A percentile compares a stretch with the other conserved stretches of the same genome.
phyloP scores from a whole-genome alignment of 108 stramenopile species.

The Nitzschia sp. region DNA sequence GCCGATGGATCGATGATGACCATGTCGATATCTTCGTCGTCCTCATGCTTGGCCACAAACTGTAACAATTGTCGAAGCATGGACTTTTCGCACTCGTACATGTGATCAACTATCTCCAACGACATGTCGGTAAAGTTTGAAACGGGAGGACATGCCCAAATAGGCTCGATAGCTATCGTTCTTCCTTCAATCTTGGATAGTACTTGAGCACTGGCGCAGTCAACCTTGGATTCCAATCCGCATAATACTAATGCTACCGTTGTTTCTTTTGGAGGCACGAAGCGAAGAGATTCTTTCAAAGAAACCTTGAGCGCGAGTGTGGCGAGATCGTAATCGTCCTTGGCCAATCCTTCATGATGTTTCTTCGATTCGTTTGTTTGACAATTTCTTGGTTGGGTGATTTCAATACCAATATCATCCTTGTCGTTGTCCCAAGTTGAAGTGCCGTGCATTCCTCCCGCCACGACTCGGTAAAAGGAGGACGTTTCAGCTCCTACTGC shows the following conservation, averaged over 20 bases:
- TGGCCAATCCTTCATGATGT: too few species aligned
- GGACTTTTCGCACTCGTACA: slow-evolving; percentile 45
- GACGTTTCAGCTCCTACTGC: slow-evolving; percentile 38
- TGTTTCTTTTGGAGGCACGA: background rate
- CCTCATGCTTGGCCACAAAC: background rate
- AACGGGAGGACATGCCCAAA: slow-evolving; percentile 13
- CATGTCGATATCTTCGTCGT: slow-evolving; percentile 17
- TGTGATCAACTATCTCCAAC: background rate
- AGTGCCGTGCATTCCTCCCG: slow-evolving; percentile 79
- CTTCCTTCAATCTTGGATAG: background rate
- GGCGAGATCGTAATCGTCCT: background rate
- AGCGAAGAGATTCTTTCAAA: background rate
- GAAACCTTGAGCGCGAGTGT: background rate
- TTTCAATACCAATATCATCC: slow-evolving; percentile 4
- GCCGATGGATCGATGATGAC: slow-evolving; percentile 35
- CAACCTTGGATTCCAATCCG: slow-evolving; percentile 7
- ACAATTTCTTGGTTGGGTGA: slow-evolving; percentile 3
- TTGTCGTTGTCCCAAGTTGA: slow-evolving; percentile 50
- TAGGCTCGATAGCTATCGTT: slow-evolving; percentile 9
- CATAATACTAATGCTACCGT: slow-evolving; percentile 25
- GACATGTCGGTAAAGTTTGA: background rate
- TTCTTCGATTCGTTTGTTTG: background rate
- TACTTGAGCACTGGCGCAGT: slow-evolving; percentile 6
- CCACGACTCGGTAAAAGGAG: slow-evolving; percentile 67
- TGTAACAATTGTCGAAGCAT: background rate